A percentile compares a stretch with the other conserved stretches of the same genome.
phyloP scores from a whole-genome alignment of 257 asterid genomes.

The Haberlea rhodopensis region DNA sequence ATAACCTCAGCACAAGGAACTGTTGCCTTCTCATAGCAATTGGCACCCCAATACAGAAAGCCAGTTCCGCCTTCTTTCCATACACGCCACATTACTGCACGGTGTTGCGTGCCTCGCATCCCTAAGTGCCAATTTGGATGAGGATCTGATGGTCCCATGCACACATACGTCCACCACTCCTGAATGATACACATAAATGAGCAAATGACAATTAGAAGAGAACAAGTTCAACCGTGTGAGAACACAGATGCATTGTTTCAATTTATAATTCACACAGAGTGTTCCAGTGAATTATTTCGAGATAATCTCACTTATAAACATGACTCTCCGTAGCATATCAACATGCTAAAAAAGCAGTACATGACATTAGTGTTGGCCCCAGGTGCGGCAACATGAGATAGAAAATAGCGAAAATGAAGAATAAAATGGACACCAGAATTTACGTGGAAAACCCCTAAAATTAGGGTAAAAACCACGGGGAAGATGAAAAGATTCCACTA shows the following conservation, averaged over 20 bases:
- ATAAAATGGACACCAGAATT: too few relatives aligned
- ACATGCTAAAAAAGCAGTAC: not conserved
- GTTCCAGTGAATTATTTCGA: slow-evolving; percentile 1
- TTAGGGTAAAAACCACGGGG: too few relatives aligned
- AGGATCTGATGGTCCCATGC: slow-evolving; percentile 98
- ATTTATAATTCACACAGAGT: not conserved
- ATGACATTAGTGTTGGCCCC: too few relatives aligned
- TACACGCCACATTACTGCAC: slow-evolving; percentile 98
- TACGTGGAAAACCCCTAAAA: too few relatives aligned
- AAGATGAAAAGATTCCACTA: too few relatives aligned
- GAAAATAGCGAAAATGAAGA: too few relatives aligned
- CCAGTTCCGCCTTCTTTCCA: slow-evolving; percentile 99
- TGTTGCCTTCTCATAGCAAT: slow-evolving; percentile 91
- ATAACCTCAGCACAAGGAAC: slow-evolving; percentile 94
- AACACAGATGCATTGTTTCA: not conserved
- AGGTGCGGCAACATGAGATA: too few relatives aligned
- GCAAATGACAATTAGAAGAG: not conserved
- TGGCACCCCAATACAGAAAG: slow-evolving; percentile 98
- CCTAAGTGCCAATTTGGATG: slow-evolving; percentile 99
- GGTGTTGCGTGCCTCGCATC: slow-evolving; percentile 97
- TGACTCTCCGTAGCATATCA: not conserved
- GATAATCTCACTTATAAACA: slow-evolving; percentile 3
- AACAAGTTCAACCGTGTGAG: slow-evolving; percentile 9
- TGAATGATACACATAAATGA: slow-evolving; percentile 30
- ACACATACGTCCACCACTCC: slow-evolving; percentile 99